A percentile compares a stretch with the other conserved stretches of the same genome.
These are phyloP conservation scores for Tilletia setariae DNA, from an alignment of 1,284 basidiomycete species.

Conservation along the genomic window DNA sequence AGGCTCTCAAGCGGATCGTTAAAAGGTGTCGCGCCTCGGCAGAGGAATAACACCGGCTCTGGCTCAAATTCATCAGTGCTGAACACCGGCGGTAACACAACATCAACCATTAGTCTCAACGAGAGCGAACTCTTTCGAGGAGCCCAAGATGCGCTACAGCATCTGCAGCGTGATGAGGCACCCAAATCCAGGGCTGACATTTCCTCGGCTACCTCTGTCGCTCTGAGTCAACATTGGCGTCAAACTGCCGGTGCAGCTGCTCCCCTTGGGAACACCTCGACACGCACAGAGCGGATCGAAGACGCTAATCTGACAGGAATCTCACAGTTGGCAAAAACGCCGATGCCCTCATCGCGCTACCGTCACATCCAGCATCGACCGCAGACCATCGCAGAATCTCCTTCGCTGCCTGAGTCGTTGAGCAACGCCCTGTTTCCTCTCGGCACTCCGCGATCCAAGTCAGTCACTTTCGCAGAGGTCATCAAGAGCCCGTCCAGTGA, in stretches of 20 bases:
- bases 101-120: slow-evolving; percentile 3
- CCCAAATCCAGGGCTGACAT: neutral
- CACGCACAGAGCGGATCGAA: slow-evolving; percentile 12
- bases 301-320: neutral
- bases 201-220: slow-evolving; percentile 2
- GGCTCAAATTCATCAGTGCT: neutral
- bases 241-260: neutral
- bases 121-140: slow-evolving; percentile 12
- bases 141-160: neutral
- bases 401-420: neutral
- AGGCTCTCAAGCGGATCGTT: neutral
- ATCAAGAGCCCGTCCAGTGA: too few species aligned
- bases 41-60: neutral
- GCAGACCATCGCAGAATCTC: neutral
- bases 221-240: slow-evolving; percentile 6
- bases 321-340: slow-evolving; percentile 3
- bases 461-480: neutral
- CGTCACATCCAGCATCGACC: neutral
- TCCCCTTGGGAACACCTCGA: neutral
- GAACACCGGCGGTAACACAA: neutral
- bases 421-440: neutral
- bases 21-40: neutral
- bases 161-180: neutral
- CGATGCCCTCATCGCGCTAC: neutral
- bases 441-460: slow-evolving; percentile 1